Percentiles rank a stretch among this genome's conserved stretches.
Conservation (phyloP, 441 rosid species). For the Monsonia emarginata region DNA sequence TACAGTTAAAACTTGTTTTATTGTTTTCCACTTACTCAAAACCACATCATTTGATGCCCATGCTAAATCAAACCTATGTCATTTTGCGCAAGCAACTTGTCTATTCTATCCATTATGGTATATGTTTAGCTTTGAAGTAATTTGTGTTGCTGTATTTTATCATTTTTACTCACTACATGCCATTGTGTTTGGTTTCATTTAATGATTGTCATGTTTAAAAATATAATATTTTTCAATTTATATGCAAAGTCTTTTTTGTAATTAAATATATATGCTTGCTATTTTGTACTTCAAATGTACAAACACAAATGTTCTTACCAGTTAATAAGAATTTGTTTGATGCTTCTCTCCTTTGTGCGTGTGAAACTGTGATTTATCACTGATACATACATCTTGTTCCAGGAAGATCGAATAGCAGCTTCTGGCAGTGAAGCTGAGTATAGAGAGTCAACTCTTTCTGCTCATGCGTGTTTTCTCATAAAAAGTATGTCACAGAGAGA, state of each 20-base stretch:
- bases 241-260: neutral
- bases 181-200: neutral
- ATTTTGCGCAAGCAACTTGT: neutral
- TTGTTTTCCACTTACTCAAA: neutral
- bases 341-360: neutral
- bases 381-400: conserved; percentile 31
- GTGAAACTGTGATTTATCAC: neutral
- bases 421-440: conserved; percentile 69
- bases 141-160: neutral
- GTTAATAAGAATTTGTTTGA: neutral
- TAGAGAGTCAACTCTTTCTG: conserved; percentile 68
- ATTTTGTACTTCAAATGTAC: neutral
- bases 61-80: neutral
- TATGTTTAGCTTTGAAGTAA: neutral
- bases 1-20: no score
- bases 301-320: neutral
- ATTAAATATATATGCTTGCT: neutral
- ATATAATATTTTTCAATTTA: conserved; percentile 2
- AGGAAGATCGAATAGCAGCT: conserved; percentile 77
- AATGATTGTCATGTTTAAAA: neutral
- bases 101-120: neutral
- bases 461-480: conserved; percentile 85
- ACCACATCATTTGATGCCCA: neutral
- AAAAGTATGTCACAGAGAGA: conserved; percentile 94
- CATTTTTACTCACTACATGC: neutral